Base-by-base conservation (phyloP, 768 basidiomycete species). In the Russula sp. region DNA sequence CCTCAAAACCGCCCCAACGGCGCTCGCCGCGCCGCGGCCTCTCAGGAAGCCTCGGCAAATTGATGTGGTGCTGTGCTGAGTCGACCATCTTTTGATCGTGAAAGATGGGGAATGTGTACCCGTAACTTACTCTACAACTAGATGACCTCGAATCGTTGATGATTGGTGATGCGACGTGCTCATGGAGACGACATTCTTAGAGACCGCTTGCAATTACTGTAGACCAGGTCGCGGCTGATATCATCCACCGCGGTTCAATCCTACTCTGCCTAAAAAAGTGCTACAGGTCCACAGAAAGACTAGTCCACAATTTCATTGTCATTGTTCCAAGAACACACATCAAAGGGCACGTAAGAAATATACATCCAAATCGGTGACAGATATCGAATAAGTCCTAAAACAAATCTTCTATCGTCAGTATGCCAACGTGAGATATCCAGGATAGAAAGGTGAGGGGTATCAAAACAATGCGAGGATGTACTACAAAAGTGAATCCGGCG, bases 361-460 rank as follows among this genome's bases (percentile, higher is more conserved):
- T 63, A 63, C 57, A 59, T 58, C 51, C 56, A 42, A 59, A 20
- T 63, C 39, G 5, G 52, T 43, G 18, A 49, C 57, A 54, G 61
- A 59, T 53, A 47, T 58, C 50, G 32, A 47, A 49, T 47, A 20
- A 7, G 49, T 52, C 56, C 50, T 48, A 42, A 8, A 46, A 58
- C 50, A 54, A 32, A 35, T 53, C 47, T 56, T 49, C 56, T 58
- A 45, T 41, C 56, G 56, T 63, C 46, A 53, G 62, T 49, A 59
- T 48, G 51, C 39, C 56, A 63, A 63, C 56, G 56, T 53, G 57
- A 39, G 13, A 49, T 43, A 58, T 47, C 55, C 32, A 39, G 52
- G 25, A 46, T 53, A 53, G 34, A 49, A 51, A 16, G 20, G 39
- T 52, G 46, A 53, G 42, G 49, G 62, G 62, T 58, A 59, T 59